Evolutionary conservation across 306 rosid species (phyloP), one percentile per base, ranked within the genome.

Genomic region (Cucurbita argyrosperma): DNA sequence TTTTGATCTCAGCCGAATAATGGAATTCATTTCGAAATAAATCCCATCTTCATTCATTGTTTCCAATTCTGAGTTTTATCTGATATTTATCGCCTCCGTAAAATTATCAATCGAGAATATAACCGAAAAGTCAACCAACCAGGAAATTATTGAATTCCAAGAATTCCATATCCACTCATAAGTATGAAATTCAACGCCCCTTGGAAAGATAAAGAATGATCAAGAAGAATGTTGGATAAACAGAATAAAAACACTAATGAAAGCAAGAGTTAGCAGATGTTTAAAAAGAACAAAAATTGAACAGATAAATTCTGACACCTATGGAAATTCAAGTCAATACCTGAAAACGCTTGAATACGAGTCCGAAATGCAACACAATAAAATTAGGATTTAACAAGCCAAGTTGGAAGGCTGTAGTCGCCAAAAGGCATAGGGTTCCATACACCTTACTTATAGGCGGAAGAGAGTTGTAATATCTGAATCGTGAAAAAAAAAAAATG

Each of bases 381-480:
- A 60, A 1, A 10, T 0, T 0, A 5, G 37, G 67, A 61, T 55
- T 7, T 67, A 54, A 82, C 26, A 91, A 63, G 58, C 96, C 92
- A 61, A 91, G 70, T 0, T 87, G 89, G 78, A 1, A 88, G 69
- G 79, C 86, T 4, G 84, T 79, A 7, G 99, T 91, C 43, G 88
- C 85, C 62, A 88, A n/a, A 42, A 95, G 18, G 74, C 99, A 91
- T 55, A 80, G 9, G 15, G 97, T 91, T 74, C 92, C 97, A 84
- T 91, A 95, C 59, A 90, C 91, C 90, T 88, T 95, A 78, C 86
- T 88, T 76, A 91, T 88, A 18, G 99, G 99, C 51, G 99, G 99
- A 62, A 95, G 99, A 42, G 99, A 84, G 54, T 80, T 74, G 77
- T 91, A 91, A 73, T 21, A 95, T 79, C 99, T 95, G 90, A 78